Evolutionary conservation across 331 rosid genomes (phyloP).

Genomic region (Quercus lobata): DNA sequence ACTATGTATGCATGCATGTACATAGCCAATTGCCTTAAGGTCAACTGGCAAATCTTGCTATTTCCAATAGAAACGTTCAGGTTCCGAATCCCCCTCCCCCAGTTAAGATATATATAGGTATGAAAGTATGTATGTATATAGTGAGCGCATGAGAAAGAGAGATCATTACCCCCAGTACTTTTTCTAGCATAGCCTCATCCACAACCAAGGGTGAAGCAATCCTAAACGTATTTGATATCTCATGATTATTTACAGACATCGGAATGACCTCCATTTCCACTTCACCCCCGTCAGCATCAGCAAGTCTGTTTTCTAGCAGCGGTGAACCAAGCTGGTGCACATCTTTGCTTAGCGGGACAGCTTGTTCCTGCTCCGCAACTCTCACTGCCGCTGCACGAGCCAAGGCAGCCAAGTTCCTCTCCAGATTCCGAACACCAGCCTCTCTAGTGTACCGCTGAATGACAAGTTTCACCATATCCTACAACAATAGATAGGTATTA

Average conservation of each 20-base stretch:
- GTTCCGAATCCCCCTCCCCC: no score
- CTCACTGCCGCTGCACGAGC: conserved; percentile 98
- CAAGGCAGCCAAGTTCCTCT: conserved; percentile 84
- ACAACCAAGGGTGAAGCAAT: conserved; percentile 64
- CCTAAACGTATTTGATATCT: conserved; percentile 66
- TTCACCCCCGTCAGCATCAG: conserved; percentile 84
- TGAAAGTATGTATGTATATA: no score
- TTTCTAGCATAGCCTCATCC: conserved; percentile 92
- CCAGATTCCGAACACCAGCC: conserved; percentile 95
- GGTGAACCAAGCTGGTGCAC: conserved; percentile 71
- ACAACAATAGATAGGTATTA: conserved; percentile 23
- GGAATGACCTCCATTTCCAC: conserved; percentile 99
- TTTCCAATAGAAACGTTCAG: no score
- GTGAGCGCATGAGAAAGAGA: background rate
- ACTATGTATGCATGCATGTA: background rate
- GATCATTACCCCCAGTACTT: conserved; percentile 90
- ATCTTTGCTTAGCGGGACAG: conserved; percentile 61
- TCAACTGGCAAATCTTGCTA: no score
- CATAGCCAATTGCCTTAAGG: no score
- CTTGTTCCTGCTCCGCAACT: conserved; percentile 85
- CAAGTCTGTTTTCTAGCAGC: conserved; percentile 80
- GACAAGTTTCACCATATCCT: conserved; percentile 81
- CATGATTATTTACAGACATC: conserved; percentile 68
- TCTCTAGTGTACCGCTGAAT: conserved; percentile 95
- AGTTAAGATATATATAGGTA: no score